Evolutionary conservation across 306 rosid species (phyloP).

Genomic region (Datisca glomerata): DNA sequence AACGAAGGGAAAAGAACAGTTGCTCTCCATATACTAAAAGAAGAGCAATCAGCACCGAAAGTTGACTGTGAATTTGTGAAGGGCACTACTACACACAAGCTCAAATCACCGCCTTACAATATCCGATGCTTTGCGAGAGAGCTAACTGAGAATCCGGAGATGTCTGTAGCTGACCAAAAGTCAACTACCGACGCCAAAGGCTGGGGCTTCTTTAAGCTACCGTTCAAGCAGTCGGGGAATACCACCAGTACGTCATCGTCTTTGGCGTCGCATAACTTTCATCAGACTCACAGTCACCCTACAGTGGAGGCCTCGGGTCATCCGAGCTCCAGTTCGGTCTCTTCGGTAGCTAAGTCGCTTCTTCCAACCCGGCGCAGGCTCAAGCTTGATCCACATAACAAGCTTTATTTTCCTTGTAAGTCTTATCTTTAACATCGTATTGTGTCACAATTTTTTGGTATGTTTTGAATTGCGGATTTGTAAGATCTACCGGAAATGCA

Average conservation of each 20-base stretch:
- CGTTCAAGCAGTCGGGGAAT: slow-evolving; percentile 42
- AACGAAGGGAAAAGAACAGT: not conserved
- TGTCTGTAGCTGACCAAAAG: slow-evolving; percentile 64
- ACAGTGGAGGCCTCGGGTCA: slow-evolving; percentile 41
- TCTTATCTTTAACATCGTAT: not conserved
- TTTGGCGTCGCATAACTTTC: slow-evolving; percentile 13
- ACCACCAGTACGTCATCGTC: slow-evolving; percentile 32
- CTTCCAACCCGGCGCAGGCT: slow-evolving; percentile 94
- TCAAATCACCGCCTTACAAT: too few relatives aligned
- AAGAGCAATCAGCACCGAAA: not conserved
- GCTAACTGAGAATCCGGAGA: slow-evolving; percentile 9
- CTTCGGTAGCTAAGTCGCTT: slow-evolving; percentile 85
- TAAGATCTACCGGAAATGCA: not conserved
- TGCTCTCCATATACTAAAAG: slow-evolving; percentile 5
- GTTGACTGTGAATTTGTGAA: not conserved
- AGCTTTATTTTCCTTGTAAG: slow-evolving; percentile 94
- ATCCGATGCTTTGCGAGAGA: slow-evolving; percentile 25
- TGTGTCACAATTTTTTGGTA: not conserved
- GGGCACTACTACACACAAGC: too few relatives aligned
- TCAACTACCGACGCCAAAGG: slow-evolving; percentile 70
- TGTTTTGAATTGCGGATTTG: not conserved
- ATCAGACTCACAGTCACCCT: slow-evolving; percentile 13
- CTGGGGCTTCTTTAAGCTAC: slow-evolving; percentile 84
- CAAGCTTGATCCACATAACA: slow-evolving; percentile 87
- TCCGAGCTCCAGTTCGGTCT: slow-evolving; percentile 51